Evolutionary conservation across 495 filamentous ascomycete species (phyloP).

Genomic region (Neurospora sp.): DNA sequence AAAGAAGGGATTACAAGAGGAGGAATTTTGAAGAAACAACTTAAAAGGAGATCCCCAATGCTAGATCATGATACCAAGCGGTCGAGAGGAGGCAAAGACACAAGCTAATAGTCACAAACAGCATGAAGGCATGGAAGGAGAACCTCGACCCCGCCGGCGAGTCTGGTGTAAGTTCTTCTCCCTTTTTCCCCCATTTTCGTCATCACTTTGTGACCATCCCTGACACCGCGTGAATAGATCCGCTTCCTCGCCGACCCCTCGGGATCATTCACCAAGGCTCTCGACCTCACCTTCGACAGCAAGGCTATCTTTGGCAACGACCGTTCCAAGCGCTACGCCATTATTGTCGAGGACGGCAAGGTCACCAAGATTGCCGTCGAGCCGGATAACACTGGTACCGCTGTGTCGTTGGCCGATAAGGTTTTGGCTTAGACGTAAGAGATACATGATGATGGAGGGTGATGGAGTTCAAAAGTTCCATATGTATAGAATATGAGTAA

Average conservation of each 20-base stretch:
- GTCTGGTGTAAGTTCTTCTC: conserved; percentile 54
- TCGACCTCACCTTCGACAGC: conserved; percentile 78
- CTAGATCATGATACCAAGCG: background rate
- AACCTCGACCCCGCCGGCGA: conserved; percentile 59
- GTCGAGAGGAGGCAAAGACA: background rate
- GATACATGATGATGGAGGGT: background rate
- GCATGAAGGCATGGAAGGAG: conserved; percentile 79
- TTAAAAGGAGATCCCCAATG: background rate
- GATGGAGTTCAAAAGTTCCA: background rate
- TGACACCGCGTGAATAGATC: conserved; percentile 29
- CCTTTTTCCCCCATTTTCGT: background rate
- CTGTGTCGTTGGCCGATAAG: conserved; percentile 50
- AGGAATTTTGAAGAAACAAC: background rate
- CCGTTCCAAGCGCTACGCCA: conserved; percentile 81
- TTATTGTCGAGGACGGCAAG: conserved; percentile 69
- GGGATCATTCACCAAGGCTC: conserved; percentile 71
- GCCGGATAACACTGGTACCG: conserved; percentile 85
- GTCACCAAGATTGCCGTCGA: conserved; percentile 70
- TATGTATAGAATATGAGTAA: background rate
- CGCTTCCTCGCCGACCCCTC: conserved; percentile 87
- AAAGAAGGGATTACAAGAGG: background rate
- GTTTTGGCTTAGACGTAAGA: conserved; percentile 42
- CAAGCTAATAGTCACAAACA: conserved; percentile 17
- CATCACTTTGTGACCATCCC: background rate
- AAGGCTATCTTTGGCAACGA: conserved; percentile 73